Evolutionary conservation across 345 rosid species (phyloP).

Genomic region (Ricinus communis): DNA sequence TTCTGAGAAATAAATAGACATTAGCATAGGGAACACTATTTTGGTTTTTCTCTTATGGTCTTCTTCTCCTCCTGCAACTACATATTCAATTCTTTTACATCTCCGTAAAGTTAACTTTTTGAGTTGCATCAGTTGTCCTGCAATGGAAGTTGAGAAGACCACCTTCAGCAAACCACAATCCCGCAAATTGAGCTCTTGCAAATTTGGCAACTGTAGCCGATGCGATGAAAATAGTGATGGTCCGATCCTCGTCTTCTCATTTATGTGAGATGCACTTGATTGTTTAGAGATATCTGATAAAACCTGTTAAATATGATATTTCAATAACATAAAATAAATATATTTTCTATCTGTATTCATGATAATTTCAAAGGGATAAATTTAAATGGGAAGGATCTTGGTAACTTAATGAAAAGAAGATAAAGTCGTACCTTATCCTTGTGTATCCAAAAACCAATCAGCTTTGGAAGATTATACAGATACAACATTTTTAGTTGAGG

Average conservation of each 20-base stretch:
- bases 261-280: not conserved
- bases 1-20: not conserved
- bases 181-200: not conserved
- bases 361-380: too few species aligned
- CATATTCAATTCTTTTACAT: not conserved
- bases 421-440: too few species aligned
- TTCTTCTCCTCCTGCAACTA: not conserved
- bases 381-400: too few species aligned
- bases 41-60: too few species aligned
- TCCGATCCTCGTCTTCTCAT: not conserved
- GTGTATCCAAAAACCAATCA: too few species aligned
- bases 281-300: too few species aligned
- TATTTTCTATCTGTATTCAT: too few species aligned
- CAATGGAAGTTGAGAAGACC: not conserved
- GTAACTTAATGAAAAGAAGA: not conserved
- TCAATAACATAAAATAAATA: too few species aligned
- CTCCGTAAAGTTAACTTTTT: not conserved
- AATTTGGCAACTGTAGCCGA: not conserved
- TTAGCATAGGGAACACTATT: too few species aligned
- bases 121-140: not conserved
- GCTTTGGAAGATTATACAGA: too few species aligned
- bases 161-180: not conserved
- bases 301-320: too few species aligned
- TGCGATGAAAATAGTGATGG: not conserved
- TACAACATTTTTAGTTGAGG: not conserved